Evolutionary conservation across 495 filamentous ascomycete species (phyloP).

Genomic region (Aspergillus diversus): DNA sequence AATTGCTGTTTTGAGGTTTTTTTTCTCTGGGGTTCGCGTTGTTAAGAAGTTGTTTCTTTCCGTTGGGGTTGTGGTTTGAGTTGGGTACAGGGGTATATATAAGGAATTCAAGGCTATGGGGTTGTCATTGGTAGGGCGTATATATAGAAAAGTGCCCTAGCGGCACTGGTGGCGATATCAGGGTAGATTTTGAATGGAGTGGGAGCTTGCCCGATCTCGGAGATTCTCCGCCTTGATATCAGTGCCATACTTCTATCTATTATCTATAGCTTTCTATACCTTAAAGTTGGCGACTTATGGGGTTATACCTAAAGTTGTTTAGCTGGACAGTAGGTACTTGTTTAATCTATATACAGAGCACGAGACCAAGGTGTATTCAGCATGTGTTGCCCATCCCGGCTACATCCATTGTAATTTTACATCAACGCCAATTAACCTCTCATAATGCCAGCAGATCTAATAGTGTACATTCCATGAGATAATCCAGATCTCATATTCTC

Average conservation of each 20-base stretch:
- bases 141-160: not conserved
- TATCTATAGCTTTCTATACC: not conserved
- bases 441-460: too few relatives aligned
- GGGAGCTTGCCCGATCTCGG: not conserved
- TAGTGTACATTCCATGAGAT: too few relatives aligned
- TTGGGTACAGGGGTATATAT: not conserved
- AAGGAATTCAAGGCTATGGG: not conserved
- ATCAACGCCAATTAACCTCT: too few relatives aligned
- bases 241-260: too few relatives aligned
- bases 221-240: conserved; percentile 14
- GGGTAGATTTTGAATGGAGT: not conserved
- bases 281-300: not conserved
- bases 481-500: too few relatives aligned
- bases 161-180: not conserved
- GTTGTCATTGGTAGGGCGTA: conserved; percentile 28
- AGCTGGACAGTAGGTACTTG: too few relatives aligned
- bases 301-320: not conserved
- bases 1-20: conserved; percentile 8
- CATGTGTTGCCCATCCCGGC: too few relatives aligned
- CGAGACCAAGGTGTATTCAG: too few relatives aligned
- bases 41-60: not conserved
- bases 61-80: not conserved
- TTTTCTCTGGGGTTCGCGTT: conserved; percentile 2
- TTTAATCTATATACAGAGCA: too few relatives aligned
- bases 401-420: too few relatives aligned